Evolutionary conservation across 352 stramenopile genomes (phyloP).

Genomic region (Phytophthora capsici): DNA sequence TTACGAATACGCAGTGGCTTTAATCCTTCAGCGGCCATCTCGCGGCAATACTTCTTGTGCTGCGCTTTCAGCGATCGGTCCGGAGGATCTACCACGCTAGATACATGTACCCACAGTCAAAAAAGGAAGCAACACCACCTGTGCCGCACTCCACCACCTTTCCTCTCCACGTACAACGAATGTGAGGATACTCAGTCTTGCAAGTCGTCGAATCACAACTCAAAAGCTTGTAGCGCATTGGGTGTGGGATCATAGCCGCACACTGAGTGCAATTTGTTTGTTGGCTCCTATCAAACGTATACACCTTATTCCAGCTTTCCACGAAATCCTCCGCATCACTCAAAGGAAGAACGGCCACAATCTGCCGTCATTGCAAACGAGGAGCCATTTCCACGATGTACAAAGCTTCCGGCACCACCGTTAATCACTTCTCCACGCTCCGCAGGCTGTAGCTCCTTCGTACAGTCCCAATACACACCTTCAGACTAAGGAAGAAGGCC

Average conservation of each 20-base stretch:
- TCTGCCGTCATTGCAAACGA: too few relatives aligned
- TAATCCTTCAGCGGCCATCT: neutral
- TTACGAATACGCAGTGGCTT: slow-evolving; percentile 3
- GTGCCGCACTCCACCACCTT: neutral
- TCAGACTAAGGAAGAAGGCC: too few relatives aligned
- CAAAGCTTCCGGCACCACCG: too few relatives aligned
- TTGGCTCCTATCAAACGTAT: too few relatives aligned
- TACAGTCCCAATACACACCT: too few relatives aligned
- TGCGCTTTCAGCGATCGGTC: neutral
- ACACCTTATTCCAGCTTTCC: too few relatives aligned
- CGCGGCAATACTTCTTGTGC: slow-evolving; percentile 2
- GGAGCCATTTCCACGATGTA: too few relatives aligned
- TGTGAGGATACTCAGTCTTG: neutral
- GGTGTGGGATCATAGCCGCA: neutral
- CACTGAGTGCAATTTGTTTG: neutral
- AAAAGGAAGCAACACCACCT: neutral
- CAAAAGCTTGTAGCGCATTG: neutral
- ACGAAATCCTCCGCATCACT: too few relatives aligned
- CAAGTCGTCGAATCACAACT: neutral
- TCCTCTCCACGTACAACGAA: neutral
- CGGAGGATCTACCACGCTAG: neutral
- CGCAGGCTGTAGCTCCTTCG: too few relatives aligned
- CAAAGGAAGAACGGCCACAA: too few relatives aligned
- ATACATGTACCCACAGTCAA: neutral
- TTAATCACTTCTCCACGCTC: too few relatives aligned